phyloP scores from a whole-genome alignment of 495 filamentous ascomycete species.

The Penicillium pancosmium region DNA sequence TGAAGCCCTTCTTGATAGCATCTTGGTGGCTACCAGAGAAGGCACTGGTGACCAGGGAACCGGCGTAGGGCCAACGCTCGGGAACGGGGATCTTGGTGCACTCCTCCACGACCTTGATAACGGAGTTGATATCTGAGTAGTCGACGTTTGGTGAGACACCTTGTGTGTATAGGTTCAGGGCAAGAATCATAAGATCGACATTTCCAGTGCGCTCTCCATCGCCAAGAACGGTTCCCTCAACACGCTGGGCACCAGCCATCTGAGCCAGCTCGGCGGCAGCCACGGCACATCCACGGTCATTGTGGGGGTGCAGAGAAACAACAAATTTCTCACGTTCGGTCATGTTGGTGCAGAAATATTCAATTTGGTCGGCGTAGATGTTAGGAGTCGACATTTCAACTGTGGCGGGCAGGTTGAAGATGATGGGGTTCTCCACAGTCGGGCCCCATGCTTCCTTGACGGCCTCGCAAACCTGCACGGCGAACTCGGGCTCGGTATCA shows the following conservation, averaged over 20 bases:
- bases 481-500: slow-evolving; percentile 83
- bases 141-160: slow-evolving; percentile 87
- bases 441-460: slow-evolving; percentile 97
- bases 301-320: slow-evolving; percentile 88
- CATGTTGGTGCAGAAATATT: slow-evolving; percentile 88
- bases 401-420: slow-evolving; percentile 97
- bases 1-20: slow-evolving; percentile 97
- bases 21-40: slow-evolving; percentile 69
- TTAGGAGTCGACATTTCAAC: slow-evolving; percentile 97
- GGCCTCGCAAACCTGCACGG: slow-evolving; percentile 83
- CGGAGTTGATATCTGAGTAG: slow-evolving; percentile 85
- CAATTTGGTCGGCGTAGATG: slow-evolving; percentile 94
- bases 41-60: slow-evolving; percentile 62
- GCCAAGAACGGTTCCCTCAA: slow-evolving; percentile 94
- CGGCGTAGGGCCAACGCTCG: slow-evolving; percentile 85
- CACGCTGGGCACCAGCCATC: slow-evolving; percentile 95
- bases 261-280: slow-evolving; percentile 91
- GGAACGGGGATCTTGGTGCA: slow-evolving; percentile 96
- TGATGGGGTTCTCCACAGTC: slow-evolving; percentile 77
- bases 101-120: slow-evolving; percentile 89
- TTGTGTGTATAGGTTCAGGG: slow-evolving; percentile 95
- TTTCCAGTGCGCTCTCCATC: slow-evolving; percentile 97
- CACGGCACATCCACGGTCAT: slow-evolving; percentile 87
- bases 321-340: slow-evolving; percentile 79
- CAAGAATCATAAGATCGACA: slow-evolving; percentile 93